Base-by-base conservation (phyloP, 2,329 filamentous ascomycete genomes). In the Penicillium sp. region DNA sequence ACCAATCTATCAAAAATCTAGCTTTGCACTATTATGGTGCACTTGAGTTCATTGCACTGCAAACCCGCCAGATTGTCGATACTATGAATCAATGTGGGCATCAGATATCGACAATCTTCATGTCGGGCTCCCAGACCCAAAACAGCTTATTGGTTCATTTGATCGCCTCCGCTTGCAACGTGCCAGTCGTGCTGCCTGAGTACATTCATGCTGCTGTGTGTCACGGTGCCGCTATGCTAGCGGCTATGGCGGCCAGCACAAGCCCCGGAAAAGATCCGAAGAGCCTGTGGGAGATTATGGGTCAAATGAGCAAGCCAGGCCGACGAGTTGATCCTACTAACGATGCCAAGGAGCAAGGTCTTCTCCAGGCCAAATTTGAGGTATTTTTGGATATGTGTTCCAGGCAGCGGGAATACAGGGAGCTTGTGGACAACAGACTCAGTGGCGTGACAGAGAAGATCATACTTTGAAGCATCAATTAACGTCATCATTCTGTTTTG, bases 11-110 rank as follows among this genome's bases (percentile, higher is more conserved):
- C 45, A 90, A 96, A 68, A 88, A 90, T 48, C 84, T 99, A 48
- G 92, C 93, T 1, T 78, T 97, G 21, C 88, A 92, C 77, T 99
- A 99, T 78, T 97, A 97, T 69, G 90, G 86, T 22, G 95, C 93
- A 3, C 91, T 99, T 85, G 94, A 99, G 77, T 97, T 97, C 75
- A 97, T 99, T 66, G 92, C 94, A 29, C 84, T 97, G 73, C 94
- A 99, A 75, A 99, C 94, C 0, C 87, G 90, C 54, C 94, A 99
- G 74, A 99, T 99, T 66, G 83, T 97, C 60, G 88, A 93, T 66
- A 82, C 87, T 36, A 96, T 97, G 91, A 97, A 97, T 80, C 79
- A 82, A 41, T 80, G 89, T 1, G 92, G 92, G 11, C 92, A 97
- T 76, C 79, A 84, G 63, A 92, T 97, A 71, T 85, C 81, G 50